Conservation (phyloP, 2,329 filamentous ascomycete genomes). For the Allantophomopsis lycopodina region DNA sequence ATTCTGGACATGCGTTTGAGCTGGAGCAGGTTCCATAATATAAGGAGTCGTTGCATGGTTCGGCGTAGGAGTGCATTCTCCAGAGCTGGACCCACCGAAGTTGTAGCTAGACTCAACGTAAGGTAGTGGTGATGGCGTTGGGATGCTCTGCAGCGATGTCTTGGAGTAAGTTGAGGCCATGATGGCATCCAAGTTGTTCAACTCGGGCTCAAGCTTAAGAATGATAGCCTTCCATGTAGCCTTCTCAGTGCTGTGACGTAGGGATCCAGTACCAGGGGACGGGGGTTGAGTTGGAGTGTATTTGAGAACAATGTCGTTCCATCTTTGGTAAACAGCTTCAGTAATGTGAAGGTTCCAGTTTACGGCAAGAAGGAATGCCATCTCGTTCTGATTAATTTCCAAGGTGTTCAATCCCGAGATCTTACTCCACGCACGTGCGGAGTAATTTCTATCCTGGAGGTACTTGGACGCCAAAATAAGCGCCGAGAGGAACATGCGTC, state of each 20-base stretch:
- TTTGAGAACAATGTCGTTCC: slow-evolving; percentile 85
- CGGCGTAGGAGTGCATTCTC: slow-evolving; percentile 26
- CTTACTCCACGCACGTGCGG: slow-evolving; percentile 95
- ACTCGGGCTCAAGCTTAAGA: slow-evolving; percentile 37
- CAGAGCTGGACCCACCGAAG: slow-evolving; percentile 21
- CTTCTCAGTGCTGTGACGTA: slow-evolving; percentile 11
- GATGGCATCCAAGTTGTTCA: slow-evolving; percentile 45
- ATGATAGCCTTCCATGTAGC: slow-evolving; percentile 45
- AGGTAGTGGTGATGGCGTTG: slow-evolving; percentile 11
- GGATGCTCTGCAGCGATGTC: slow-evolving; percentile 9
- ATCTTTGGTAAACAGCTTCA: slow-evolving; percentile 76
- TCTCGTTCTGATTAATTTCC: slow-evolving; percentile 96
- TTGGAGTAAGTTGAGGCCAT: slow-evolving; percentile 17
- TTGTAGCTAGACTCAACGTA: slow-evolving; percentile 24
- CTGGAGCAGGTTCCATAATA: slow-evolving; percentile 34
- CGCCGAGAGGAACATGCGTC: slow-evolving; percentile 92
- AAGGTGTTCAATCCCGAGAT: slow-evolving; percentile 88
- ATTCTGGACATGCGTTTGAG: slow-evolving; percentile 27
- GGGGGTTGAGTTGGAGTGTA: slow-evolving; percentile 48
- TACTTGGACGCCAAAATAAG: slow-evolving; percentile 97
- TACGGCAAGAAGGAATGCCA: slow-evolving; percentile 78
- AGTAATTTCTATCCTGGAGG: slow-evolving; percentile 94
- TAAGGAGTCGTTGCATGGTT: slow-evolving; percentile 26
- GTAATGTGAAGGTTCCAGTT: slow-evolving; percentile 93
- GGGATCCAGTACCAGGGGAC: slow-evolving; percentile 27